phyloP scores from a whole-genome alignment of 805 yeast species.

The Hanseniaspora meyeri region DNA sequence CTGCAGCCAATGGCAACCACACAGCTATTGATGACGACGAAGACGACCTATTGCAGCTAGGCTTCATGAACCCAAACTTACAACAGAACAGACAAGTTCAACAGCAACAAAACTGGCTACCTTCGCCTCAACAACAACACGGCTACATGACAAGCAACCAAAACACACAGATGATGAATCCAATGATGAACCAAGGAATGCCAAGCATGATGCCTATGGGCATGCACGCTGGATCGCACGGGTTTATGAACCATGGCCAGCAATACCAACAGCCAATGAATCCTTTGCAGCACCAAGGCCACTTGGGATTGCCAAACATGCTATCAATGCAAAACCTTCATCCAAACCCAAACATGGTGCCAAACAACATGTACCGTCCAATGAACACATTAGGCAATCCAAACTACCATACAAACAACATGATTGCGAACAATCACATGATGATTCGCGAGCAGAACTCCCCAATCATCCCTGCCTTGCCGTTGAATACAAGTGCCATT shows the following conservation, averaged over 20 bases:
- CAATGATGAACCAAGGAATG: slow-evolving; percentile 3
- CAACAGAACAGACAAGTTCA: neutral
- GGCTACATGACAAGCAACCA: neutral
- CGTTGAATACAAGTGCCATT: neutral
- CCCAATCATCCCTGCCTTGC: neutral
- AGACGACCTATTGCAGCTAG: neutral
- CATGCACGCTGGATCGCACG: neutral
- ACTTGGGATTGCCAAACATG: neutral
- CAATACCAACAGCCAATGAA: neutral
- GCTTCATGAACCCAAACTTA: neutral
- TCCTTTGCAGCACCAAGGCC: neutral
- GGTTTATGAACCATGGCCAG: neutral
- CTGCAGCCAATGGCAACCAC: neutral
- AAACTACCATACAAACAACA: neutral
- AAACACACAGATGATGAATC: neutral
- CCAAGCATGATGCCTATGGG: neutral
- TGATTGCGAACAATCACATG: neutral
- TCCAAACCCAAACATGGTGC: neutral
- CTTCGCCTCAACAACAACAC: neutral
- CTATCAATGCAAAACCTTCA: neutral
- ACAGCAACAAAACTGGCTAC: neutral
- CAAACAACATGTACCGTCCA: neutral
- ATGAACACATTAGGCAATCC: neutral
- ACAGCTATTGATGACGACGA: slow-evolving; percentile 1
- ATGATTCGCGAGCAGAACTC: neutral